phyloP scores from a whole-genome alignment of 2,329 filamentous ascomycete species.

The Juglanconis juglandina region DNA sequence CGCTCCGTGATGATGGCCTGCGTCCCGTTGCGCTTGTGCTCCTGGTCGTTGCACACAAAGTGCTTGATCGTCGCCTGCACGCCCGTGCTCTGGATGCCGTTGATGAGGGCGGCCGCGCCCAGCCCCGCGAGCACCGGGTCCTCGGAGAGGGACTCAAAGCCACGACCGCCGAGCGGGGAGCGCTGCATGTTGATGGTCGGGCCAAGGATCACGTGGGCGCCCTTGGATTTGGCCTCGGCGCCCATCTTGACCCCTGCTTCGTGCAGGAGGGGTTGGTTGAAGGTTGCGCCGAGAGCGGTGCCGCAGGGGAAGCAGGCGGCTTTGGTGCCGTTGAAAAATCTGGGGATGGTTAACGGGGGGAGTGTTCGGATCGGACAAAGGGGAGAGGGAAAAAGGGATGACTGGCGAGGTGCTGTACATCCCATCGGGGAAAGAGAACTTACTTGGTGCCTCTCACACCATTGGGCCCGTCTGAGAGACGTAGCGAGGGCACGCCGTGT shows the following conservation, averaged over 20 bases:
- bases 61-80: slow-evolving; percentile 58
- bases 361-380: background rate
- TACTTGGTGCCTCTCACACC: slow-evolving; percentile 61
- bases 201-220: slow-evolving; percentile 56
- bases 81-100: slow-evolving; percentile 54
- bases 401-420: no score
- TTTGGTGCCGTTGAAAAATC: slow-evolving; percentile 60
- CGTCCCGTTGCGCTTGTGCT: slow-evolving; percentile 55
- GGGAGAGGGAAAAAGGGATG: no score
- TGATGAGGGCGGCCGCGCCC: slow-evolving; percentile 50
- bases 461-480: slow-evolving; percentile 67
- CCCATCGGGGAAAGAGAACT: background rate
- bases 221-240: slow-evolving; percentile 52
- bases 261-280: slow-evolving; percentile 50
- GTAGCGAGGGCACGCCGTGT: slow-evolving; percentile 60
- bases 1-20: slow-evolving; percentile 53
- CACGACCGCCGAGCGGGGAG: slow-evolving; percentile 56
- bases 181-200: slow-evolving; percentile 64
- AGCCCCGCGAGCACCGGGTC: slow-evolving; percentile 56
- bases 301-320: slow-evolving; percentile 62
- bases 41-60: slow-evolving; percentile 61
- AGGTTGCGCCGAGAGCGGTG: slow-evolving; percentile 55
- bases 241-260: slow-evolving; percentile 50
- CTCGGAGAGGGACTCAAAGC: slow-evolving; percentile 58
- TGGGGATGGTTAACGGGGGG: background rate